Evolutionary conservation across 106 monocot genomes (phyloP).

Genomic region (Platanthera zijinensis): DNA sequence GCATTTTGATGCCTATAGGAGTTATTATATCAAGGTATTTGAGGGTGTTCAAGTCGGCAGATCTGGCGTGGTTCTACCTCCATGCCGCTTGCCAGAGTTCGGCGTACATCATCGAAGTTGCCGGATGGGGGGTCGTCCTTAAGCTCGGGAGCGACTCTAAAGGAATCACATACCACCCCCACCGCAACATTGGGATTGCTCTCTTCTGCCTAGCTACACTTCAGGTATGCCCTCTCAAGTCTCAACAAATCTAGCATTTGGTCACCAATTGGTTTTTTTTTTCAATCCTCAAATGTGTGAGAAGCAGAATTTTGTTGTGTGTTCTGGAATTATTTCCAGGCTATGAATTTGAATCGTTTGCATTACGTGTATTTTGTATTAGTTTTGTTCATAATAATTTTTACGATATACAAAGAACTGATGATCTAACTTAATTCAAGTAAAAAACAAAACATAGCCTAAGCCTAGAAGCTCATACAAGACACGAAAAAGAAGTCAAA

Average conservation of each 20-base stretch:
- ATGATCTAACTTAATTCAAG: too few relatives aligned
- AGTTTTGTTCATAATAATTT: too few relatives aligned
- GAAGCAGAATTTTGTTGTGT: not conserved
- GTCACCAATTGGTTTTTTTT: not conserved
- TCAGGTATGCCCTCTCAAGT: conserved; percentile 50
- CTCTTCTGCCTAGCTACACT: conserved; percentile 81
- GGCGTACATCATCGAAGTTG: conserved; percentile 60
- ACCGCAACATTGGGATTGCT: conserved; percentile 56
- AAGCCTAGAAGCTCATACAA: too few relatives aligned
- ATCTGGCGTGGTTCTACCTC: conserved; percentile 90
- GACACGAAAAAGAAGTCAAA: too few relatives aligned
- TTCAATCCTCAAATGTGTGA: too few relatives aligned
- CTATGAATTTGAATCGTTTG: too few relatives aligned
- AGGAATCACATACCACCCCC: conserved; percentile 47
- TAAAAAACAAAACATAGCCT: too few relatives aligned
- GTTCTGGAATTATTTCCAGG: too few relatives aligned
- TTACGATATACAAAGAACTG: too few relatives aligned
- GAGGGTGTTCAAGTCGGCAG: conserved; percentile 54
- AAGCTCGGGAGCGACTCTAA: conserved; percentile 70
- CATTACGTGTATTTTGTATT: too few relatives aligned
- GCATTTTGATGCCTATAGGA: conserved; percentile 67
- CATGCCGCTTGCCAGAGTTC: conserved; percentile 63
- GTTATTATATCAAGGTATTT: conserved; percentile 62
- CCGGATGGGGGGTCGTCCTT: conserved; percentile 73
- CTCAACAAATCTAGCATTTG: not conserved